Percentiles rank a stretch among this genome's conserved stretches.
Evolutionary conservation across 139 green algal genomes (phyloP).

Genomic region (Raphidocelis subcapitata): DNA sequence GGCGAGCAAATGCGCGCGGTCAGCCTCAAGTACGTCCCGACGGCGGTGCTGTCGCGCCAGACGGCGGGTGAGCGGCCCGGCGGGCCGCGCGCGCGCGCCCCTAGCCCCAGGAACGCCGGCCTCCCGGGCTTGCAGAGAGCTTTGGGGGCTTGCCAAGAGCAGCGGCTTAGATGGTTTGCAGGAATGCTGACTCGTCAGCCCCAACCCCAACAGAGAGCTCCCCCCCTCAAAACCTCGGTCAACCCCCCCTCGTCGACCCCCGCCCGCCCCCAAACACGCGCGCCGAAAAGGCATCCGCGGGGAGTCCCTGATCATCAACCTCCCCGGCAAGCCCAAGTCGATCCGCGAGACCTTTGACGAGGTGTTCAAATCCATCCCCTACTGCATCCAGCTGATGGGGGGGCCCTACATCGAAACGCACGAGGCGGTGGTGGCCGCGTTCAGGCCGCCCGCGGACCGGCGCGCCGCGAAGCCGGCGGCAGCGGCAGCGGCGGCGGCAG

Average conservation of each 20-base stretch:
- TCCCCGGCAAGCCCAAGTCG: slow-evolving; percentile 91
- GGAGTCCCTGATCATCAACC: slow-evolving; percentile 84
- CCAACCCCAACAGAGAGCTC: too few relatives aligned
- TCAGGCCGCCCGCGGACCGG: slow-evolving; percentile 65
- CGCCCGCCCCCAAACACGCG: too few relatives aligned
- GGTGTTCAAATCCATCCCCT: slow-evolving; percentile 87
- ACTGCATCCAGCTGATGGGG: slow-evolving; percentile 83
- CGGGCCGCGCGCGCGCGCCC: too few relatives aligned
- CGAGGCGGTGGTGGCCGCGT: slow-evolving; percentile 75
- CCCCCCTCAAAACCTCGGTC: too few relatives aligned
- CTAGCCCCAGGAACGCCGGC: too few relatives aligned
- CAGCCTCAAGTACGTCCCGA: slow-evolving; percentile 89
- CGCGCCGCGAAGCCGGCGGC: slow-evolving; percentile 17
- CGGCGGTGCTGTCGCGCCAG: slow-evolving; percentile 89
- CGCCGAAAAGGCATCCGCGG: slow-evolving; percentile 79
- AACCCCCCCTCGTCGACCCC: too few relatives aligned
- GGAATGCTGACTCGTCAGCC: too few relatives aligned
- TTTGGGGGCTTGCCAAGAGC: too few relatives aligned
- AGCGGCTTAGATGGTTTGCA: too few relatives aligned
- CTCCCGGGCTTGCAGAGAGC: too few relatives aligned
- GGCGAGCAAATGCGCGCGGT: slow-evolving; percentile 93
- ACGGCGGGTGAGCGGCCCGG: slow-evolving; percentile 58
- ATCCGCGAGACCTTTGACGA: slow-evolving; percentile 93
- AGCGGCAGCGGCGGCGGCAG: background rate
- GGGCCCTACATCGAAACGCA: slow-evolving; percentile 84